phyloP scores from a whole-genome alignment of 768 basidiomycete species.

The Naematelia aurantialba region DNA sequence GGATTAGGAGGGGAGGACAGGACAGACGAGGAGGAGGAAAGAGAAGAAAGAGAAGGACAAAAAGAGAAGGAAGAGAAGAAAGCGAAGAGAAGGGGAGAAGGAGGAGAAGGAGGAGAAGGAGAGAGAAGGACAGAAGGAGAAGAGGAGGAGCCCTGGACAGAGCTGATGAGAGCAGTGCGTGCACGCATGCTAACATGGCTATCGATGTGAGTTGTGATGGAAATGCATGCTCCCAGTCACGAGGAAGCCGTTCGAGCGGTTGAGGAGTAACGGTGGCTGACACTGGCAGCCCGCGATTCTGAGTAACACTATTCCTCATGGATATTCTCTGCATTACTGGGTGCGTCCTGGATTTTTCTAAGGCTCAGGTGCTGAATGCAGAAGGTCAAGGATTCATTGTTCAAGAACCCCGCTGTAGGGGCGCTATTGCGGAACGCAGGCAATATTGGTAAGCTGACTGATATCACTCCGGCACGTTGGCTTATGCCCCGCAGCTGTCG shows the following conservation, averaged over 20 bases:
- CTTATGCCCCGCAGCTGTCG: constrained; percentile 62
- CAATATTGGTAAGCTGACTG: constrained; percentile 61
- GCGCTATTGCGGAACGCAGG: constrained; percentile 80
- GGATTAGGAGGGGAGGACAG: too few species aligned
- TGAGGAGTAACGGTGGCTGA: too few species aligned
- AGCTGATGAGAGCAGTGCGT: constrained; percentile 57
- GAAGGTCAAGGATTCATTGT: constrained; percentile 88
- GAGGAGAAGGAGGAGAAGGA: too few species aligned
- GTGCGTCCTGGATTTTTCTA: constrained; percentile 27
- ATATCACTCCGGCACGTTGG: constrained; percentile 1
- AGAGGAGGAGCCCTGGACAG: background rate
- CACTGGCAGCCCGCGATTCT: constrained; percentile 47
- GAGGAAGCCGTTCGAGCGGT: too few species aligned
- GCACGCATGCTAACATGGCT: constrained; percentile 94
- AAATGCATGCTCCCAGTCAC: too few species aligned
- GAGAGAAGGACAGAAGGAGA: background rate
- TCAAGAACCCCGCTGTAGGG: constrained; percentile 68
- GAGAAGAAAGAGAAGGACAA: too few species aligned
- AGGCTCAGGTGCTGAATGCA: background rate
- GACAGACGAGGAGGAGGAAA: too few species aligned
- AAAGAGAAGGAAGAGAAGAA: too few species aligned
- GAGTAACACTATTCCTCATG: constrained; percentile 76
- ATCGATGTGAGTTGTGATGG: constrained; percentile 69
- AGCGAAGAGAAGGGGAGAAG: too few species aligned
- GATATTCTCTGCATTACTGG: constrained; percentile 67